A percentile compares a stretch with the other conserved stretches of the same genome.
phyloP scores from a whole-genome alignment of 78 protist species.

The Capsaspora owczarzaki region DNA sequence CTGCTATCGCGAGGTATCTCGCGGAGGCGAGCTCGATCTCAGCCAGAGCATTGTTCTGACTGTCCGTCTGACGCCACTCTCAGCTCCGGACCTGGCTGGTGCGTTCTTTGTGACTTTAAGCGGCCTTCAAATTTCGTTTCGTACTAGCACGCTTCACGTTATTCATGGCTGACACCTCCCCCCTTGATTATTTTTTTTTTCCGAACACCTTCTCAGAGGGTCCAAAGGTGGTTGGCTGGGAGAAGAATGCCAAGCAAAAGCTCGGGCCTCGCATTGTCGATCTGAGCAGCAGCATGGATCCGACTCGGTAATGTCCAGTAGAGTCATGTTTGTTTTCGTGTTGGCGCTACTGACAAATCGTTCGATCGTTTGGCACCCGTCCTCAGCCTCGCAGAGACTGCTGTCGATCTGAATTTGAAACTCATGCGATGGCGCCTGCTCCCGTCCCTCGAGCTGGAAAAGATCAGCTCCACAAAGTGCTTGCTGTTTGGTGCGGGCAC shows the following conservation, averaged over 20 bases:
- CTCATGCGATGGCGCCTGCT: slow-evolving; percentile 96
- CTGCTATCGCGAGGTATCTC: background rate
- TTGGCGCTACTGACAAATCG: too few species aligned
- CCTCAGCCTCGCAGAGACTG: slow-evolving; percentile 34
- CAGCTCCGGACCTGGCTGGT: background rate
- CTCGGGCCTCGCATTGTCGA: slow-evolving; percentile 62
- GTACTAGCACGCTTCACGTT: background rate
- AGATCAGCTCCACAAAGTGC: slow-evolving; percentile 23
- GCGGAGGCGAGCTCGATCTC: background rate
- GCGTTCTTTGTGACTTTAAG: background rate
- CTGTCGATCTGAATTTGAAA: slow-evolving; percentile 76
- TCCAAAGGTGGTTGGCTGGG: slow-evolving; percentile 72
- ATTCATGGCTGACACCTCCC: too few species aligned
- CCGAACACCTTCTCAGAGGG: background rate
- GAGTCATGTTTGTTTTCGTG: background rate
- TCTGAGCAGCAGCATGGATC: slow-evolving; percentile 48
- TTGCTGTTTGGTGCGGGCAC: slow-evolving; percentile 97
- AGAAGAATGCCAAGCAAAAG: slow-evolving; percentile 55
- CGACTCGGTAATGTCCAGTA: slow-evolving; percentile 3
- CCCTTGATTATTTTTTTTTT: too few species aligned
- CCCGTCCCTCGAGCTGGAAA: slow-evolving; percentile 80
- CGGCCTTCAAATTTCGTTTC: background rate
- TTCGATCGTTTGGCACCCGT: too few species aligned
- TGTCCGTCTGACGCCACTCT: background rate
- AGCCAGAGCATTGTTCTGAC: background rate